A percentile compares a stretch with the other conserved stretches of the same genome.
These are phyloP conservation scores for Monosporascus sp. DNA, from an alignment of 2,329 filamentous ascomycete species.

Conservation along the genomic window DNA sequence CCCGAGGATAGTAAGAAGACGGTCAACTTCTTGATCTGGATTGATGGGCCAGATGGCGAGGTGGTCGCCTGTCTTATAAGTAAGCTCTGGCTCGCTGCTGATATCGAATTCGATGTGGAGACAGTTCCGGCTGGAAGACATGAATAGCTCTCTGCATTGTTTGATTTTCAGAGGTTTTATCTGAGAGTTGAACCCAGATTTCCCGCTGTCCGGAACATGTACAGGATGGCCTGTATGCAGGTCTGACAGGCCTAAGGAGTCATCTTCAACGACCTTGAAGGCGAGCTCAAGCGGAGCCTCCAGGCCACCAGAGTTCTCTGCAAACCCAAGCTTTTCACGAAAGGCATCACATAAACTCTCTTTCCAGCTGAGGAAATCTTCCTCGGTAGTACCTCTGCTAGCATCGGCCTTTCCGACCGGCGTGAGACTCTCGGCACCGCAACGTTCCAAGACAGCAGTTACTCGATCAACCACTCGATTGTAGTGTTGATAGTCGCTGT, in stretches of 20 bases:
- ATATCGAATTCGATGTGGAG: conserved; percentile 36
- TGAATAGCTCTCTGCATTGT: conserved; percentile 18
- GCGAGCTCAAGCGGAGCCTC: conserved; percentile 15
- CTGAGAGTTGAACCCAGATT: conserved; percentile 7
- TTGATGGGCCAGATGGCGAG: conserved; percentile 36
- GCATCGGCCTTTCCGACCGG: conserved; percentile 29
- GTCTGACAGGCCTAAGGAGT: conserved; percentile 11
- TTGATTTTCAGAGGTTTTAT: conserved; percentile 14
- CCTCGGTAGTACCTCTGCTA: conserved; percentile 26
- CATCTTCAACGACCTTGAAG: conserved; percentile 14
- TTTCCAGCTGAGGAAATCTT: conserved; percentile 34
- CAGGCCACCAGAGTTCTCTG: conserved; percentile 11
- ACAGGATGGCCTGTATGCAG: conserved; percentile 19
- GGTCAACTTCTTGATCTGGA: conserved; percentile 27
- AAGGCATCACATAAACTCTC: conserved; percentile 7
- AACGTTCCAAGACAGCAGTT: conserved; percentile 12
- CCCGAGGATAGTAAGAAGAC: conserved; percentile 25
- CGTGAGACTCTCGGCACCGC: conserved; percentile 24
- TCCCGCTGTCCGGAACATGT: neutral
- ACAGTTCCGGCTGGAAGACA: conserved; percentile 22
- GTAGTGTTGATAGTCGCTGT: conserved; percentile 34
- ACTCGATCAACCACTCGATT: conserved; percentile 31
- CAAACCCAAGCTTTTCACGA: conserved; percentile 12
- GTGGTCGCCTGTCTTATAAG: conserved; percentile 37
- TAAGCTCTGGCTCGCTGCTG: conserved; percentile 19